Conservation (phyloP, 179 eudicot genomes). For the Spinacia oleracea region DNA sequence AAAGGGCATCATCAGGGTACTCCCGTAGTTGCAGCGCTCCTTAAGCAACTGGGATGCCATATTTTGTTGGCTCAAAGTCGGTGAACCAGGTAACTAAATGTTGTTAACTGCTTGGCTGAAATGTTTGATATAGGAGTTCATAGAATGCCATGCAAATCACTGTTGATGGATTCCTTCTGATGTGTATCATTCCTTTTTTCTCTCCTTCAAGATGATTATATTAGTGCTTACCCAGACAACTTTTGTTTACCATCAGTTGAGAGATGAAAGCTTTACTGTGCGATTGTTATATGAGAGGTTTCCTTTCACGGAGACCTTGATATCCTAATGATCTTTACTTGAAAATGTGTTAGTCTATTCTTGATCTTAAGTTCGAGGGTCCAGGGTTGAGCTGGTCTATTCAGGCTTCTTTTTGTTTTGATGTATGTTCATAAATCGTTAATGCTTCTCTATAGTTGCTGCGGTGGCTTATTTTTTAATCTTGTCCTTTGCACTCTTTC, state of each 20-base stretch:
- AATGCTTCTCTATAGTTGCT: not conserved
- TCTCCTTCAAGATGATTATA: not conserved
- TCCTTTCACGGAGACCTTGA: not conserved
- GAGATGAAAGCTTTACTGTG: not conserved
- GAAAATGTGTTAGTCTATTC: not conserved
- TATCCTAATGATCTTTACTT: not conserved
- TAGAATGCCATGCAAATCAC: not conserved
- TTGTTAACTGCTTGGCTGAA: not conserved
- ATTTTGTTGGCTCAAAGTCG: constrained; percentile 2
- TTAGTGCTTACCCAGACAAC: not conserved
- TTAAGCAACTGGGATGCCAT: not conserved
- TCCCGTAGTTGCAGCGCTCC: not conserved
- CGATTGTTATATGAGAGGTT: not conserved
- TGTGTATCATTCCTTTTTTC: not conserved
- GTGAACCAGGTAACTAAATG: not conserved
- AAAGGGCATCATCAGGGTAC: not conserved
- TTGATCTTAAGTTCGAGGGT: not conserved
- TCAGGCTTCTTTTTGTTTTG: not conserved
- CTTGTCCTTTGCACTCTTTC: not conserved
- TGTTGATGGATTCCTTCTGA: not conserved
- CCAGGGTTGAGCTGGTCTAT: not conserved
- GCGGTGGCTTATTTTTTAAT: not conserved
- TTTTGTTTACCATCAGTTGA: not conserved
- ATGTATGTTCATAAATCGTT: not conserved
- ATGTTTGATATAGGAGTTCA: not conserved